These are phyloP conservation scores for peach (Prunus persica) DNA, from an alignment of 306 rosid species.

Conservation along the genomic window Prunus_persica_NCBIv2 NC_034014.1:28123001-28123500, in stretches of 20 bases:
- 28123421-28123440: constrained; percentile 87
- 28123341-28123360: constrained; percentile 76
- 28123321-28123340: constrained; percentile 60
- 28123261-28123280: constrained; percentile 38
- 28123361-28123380: constrained; percentile 70
- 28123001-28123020: constrained; percentile 76
- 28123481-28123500: constrained; percentile 29
- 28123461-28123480: constrained; percentile 51
- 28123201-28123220: constrained; percentile 65
- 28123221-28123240: constrained; percentile 67
- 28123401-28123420: constrained; percentile 71
- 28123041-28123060: constrained; percentile 54
- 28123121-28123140: constrained; percentile 60
- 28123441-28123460: constrained; percentile 76
- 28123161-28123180: constrained; percentile 70
- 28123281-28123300: constrained; percentile 68
- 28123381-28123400: constrained; percentile 83
- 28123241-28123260: constrained; percentile 48
- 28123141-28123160: constrained; percentile 59
- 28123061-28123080: constrained; percentile 54
- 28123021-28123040: constrained; percentile 64
- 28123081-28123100: constrained; percentile 48
- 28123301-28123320: constrained; percentile 83
- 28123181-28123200: constrained; percentile 63
- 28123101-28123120: constrained; percentile 37